Conservation (phyloP, 2,329 filamentous ascomycete genomes). For the Penicillium sp. region DNA sequence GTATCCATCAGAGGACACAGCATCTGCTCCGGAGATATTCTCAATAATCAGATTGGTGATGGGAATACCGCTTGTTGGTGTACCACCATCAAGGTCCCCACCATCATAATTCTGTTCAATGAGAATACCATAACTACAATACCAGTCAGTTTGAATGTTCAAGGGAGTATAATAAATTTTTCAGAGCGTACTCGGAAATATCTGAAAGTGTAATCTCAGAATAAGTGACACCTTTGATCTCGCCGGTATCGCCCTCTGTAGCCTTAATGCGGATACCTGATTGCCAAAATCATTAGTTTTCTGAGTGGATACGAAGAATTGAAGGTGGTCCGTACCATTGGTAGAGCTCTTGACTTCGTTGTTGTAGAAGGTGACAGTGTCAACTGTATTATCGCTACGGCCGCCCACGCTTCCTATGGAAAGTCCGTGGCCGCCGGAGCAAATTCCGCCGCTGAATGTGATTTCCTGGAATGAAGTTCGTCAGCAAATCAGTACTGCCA, state of each 20-base stretch:
- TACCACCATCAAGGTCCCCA: slow-evolving; percentile 39
- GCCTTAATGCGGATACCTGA: slow-evolving; percentile 47
- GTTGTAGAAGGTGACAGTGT: slow-evolving; percentile 51
- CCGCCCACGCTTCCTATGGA: slow-evolving; percentile 43
- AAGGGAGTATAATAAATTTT: too few relatives aligned
- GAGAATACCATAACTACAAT: slow-evolving; percentile 48
- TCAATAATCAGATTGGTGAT: slow-evolving; percentile 38
- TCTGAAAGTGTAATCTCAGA: slow-evolving; percentile 49
- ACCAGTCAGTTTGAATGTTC: background rate
- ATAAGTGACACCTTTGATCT: slow-evolving; percentile 54
- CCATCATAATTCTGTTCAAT: slow-evolving; percentile 56
- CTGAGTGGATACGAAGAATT: background rate
- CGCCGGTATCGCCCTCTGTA: slow-evolving; percentile 51
- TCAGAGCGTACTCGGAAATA: slow-evolving; percentile 41
- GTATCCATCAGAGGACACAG: slow-evolving; percentile 29
- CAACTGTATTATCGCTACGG: slow-evolving; percentile 53
- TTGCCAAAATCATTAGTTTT: too few relatives aligned
- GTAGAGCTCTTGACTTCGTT: slow-evolving; percentile 46
- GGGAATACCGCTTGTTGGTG: slow-evolving; percentile 38
- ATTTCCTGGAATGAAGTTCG: slow-evolving; percentile 35
- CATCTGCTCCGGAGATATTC: slow-evolving; percentile 34
- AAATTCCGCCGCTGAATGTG: slow-evolving; percentile 46
- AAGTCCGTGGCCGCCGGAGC: slow-evolving; percentile 38
- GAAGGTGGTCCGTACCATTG: slow-evolving; percentile 16
- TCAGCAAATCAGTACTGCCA: background rate